Percentiles rank a stretch among this genome's conserved stretches.
phyloP scores from a whole-genome alignment of 148 eudicot genomes.

The Polygonum maritimum region DNA sequence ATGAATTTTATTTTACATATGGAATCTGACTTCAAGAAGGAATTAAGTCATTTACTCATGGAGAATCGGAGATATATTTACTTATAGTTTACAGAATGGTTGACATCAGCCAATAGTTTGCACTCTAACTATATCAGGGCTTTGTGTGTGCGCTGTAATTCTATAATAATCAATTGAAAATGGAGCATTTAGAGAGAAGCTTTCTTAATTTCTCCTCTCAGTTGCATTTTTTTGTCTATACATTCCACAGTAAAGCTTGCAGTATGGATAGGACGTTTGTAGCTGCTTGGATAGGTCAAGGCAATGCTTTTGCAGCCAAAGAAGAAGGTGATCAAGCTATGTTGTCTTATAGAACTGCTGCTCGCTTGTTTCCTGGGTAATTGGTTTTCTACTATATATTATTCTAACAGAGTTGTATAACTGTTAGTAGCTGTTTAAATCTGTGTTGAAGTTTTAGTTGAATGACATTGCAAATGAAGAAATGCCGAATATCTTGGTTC shows the following conservation, averaged over 20 bases:
- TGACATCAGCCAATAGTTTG: neutral
- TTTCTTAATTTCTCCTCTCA: neutral
- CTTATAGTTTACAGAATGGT: neutral
- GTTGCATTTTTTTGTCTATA: constrained; percentile 13
- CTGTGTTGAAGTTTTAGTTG: neutral
- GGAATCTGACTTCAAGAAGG: neutral
- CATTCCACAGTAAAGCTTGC: constrained; percentile 68
- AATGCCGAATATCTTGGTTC: neutral
- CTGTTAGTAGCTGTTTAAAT: constrained; percentile 7
- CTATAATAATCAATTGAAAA: neutral
- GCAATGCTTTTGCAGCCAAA: constrained; percentile 91
- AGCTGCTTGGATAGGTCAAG: constrained; percentile 94
- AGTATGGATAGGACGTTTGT: constrained; percentile 82
- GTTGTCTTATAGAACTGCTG: constrained; percentile 95
- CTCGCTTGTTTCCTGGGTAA: constrained; percentile 98
- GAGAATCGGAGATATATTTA: neutral
- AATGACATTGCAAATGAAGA: neutral
- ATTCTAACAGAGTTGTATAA: neutral
- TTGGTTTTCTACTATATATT: constrained; percentile 3
- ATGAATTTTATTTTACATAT: neutral
- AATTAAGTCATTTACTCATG: neutral
- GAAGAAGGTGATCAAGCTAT: constrained; percentile 99
- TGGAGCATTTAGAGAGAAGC: neutral
- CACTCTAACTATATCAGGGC: neutral
- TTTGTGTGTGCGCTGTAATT: neutral